phyloP scores from a whole-genome alignment of 2,329 filamentous ascomycete genomes.

The Pseudogymnoascus verrucosus region DNA sequence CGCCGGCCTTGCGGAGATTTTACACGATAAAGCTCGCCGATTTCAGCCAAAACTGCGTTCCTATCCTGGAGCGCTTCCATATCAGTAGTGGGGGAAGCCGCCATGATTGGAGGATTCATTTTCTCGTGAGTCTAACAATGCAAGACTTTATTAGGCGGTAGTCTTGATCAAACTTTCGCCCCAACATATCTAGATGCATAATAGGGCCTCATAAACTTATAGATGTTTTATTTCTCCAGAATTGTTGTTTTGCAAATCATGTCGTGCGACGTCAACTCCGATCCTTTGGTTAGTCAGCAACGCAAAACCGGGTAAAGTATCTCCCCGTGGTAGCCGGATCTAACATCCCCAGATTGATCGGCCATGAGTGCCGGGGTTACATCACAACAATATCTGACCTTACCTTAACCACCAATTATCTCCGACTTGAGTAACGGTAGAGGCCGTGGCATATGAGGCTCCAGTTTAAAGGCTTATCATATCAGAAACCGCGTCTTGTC shows the following conservation, averaged over 20 bases:
- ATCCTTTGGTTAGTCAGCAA: background rate
- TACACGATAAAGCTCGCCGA: slow-evolving; percentile 8
- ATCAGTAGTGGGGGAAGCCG: background rate
- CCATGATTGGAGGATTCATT: background rate
- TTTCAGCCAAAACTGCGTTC: slow-evolving; percentile 7
- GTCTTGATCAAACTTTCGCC: background rate
- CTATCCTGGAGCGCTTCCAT: slow-evolving; percentile 4
- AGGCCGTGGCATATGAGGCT: background rate
- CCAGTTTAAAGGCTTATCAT: background rate
- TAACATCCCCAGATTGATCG: slow-evolving; percentile 1
- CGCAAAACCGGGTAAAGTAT: background rate
- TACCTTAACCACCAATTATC: background rate
- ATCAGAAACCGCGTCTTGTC: background rate
- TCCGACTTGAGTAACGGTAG: background rate
- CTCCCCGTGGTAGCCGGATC: background rate
- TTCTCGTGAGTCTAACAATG: background rate
- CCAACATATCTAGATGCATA: slow-evolving; percentile 6
- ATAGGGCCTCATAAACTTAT: background rate
- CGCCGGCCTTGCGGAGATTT: slow-evolving; percentile 35
- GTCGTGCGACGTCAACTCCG: slow-evolving; percentile 2
- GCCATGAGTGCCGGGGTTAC: background rate
- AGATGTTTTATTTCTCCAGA: background rate
- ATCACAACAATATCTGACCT: background rate
- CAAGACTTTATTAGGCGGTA: background rate
- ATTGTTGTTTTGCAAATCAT: background rate